Base-by-base conservation (phyloP, 176 grass and related monocot genomes). In the Musa beccarii region DNA sequence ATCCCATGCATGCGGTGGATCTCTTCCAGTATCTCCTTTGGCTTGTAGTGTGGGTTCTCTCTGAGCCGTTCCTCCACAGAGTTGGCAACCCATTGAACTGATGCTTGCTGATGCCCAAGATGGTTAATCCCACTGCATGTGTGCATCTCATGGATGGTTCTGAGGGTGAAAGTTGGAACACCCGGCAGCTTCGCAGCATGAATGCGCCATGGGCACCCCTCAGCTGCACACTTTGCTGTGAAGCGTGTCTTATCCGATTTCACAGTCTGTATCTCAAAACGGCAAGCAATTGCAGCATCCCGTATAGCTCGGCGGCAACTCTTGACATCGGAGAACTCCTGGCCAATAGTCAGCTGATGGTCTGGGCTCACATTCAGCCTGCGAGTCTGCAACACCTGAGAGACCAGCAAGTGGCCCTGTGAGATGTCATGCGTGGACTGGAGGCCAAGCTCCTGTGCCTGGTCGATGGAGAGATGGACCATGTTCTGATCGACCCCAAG, bases 51-150 rank as follows among this genome's bases (percentile, higher is more conserved):
- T 0, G 95, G 95, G 43, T 98, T 98, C 83, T 98, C 90, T 11
- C 86, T 88, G 53, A 98, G 77, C 77, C 84, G 84, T 69, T 98
- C 95, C 72, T 98, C 88, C 0, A 98, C 90, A 51, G 95, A 87
- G 71, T 49, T 93, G 15, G 95, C 95, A 34, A 98, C 95, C 95
- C 95, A 98, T 66, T 98, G 90, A 70, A 98, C 95, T 29, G 95
- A 98, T 25, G 95, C 95, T 76, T 98, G 95, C 85, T 93, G 95
- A 81, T 98, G 95, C 51, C 95, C 95, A 50, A 98, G 90, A 89
- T 98, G 95, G 59, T 87, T 79, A 59, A 98, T 94, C 70, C 95
- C 95, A 23, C 72, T 76, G 64, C 95, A 98, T 21, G 29, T 82
- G 43, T 98, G 95, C 5, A 51, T 91, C 75, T 94, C 95, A 68